Evolutionary conservation across 495 filamentous ascomycete genomes (phyloP).

Genomic region (Daldinia caldariorum): DNA sequence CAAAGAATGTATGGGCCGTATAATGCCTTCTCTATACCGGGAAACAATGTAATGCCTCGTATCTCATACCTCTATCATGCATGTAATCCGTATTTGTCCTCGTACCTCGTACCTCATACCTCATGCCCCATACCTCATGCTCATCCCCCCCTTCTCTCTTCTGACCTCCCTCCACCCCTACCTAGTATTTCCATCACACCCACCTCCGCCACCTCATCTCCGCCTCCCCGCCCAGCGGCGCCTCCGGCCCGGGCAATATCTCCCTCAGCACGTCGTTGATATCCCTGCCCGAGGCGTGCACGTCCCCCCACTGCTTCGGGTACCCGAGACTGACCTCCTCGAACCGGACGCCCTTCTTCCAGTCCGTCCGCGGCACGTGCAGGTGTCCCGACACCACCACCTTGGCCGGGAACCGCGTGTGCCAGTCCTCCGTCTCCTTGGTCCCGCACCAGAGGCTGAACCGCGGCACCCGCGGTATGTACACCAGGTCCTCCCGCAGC

Average conservation of each 20-base stretch:
- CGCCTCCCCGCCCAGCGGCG: constrained; percentile 36
- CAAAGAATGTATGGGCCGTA: background rate
- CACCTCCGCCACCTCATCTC: constrained; percentile 42
- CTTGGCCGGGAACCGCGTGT: constrained; percentile 45
- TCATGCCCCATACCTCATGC: too few species aligned
- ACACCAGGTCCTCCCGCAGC: constrained; percentile 50
- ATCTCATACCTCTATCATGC: background rate
- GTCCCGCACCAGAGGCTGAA: constrained; percentile 52
- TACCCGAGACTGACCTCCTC: constrained; percentile 51
- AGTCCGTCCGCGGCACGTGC: constrained; percentile 50
- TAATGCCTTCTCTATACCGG: background rate
- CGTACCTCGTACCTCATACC: background rate
- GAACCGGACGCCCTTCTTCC: constrained; percentile 48
- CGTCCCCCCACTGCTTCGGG: constrained; percentile 48
- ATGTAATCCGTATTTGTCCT: background rate
- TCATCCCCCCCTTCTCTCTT: background rate
- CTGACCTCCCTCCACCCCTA: background rate
- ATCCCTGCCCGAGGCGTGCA: constrained; percentile 34
- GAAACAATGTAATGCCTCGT: background rate
- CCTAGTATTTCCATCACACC: constrained; percentile 23
- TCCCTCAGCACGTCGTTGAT: constrained; percentile 48
- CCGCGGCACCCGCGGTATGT: constrained; percentile 46
- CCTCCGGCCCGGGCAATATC: constrained; percentile 46
- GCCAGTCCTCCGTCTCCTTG: constrained; percentile 48
- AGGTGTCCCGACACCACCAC: constrained; percentile 49